A percentile compares a stretch with the other conserved stretches of the same genome.
Evolutionary conservation across 1,139 yeast species (phyloP).

Genomic region (Scheffersomyces segobiensis): DNA sequence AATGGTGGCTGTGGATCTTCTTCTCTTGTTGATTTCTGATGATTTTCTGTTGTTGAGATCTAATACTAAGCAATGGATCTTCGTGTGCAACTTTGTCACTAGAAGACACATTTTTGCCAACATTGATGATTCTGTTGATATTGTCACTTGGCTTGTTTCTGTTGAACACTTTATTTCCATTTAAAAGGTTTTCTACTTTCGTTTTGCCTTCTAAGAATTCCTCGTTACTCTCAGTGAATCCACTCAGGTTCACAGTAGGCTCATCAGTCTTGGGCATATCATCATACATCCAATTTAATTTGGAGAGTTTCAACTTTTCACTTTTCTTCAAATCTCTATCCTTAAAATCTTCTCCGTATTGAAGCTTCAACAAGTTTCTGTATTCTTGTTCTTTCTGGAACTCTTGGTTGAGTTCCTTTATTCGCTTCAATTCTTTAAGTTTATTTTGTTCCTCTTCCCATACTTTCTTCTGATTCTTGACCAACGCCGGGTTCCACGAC

Average conservation of each 20-base stretch:
- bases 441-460: slow-evolving; percentile 84
- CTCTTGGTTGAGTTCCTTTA: slow-evolving; percentile 66
- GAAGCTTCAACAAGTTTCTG: slow-evolving; percentile 55
- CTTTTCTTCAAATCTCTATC: slow-evolving; percentile 28
- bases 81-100: slow-evolving; percentile 27
- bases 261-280: slow-evolving; percentile 26
- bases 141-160: slow-evolving; percentile 11
- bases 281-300: slow-evolving; percentile 87
- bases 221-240: slow-evolving; percentile 34
- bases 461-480: slow-evolving; percentile 83
- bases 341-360: slow-evolving; percentile 39
- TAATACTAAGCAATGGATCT: slow-evolving; percentile 59
- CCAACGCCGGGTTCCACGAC: slow-evolving; percentile 92
- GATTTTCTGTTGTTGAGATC: slow-evolving; percentile 36
- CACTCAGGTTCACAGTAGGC: slow-evolving; percentile 22
- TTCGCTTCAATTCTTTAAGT: slow-evolving; percentile 65
- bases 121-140: slow-evolving; percentile 17
- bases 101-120: slow-evolving; percentile 13
- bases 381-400: slow-evolving; percentile 64
- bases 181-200: slow-evolving; percentile 34
- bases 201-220: slow-evolving; percentile 38
- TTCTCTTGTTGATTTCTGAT: slow-evolving; percentile 12
- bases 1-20: slow-evolving; percentile 13
- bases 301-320: slow-evolving; percentile 47
- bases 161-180: slow-evolving; percentile 18